Evolutionary conservation across 2,329 filamentous ascomycete genomes (phyloP), one percentile per base, ranked within the genome.

Genomic region (Aspergillus hiratsukae): DNA sequence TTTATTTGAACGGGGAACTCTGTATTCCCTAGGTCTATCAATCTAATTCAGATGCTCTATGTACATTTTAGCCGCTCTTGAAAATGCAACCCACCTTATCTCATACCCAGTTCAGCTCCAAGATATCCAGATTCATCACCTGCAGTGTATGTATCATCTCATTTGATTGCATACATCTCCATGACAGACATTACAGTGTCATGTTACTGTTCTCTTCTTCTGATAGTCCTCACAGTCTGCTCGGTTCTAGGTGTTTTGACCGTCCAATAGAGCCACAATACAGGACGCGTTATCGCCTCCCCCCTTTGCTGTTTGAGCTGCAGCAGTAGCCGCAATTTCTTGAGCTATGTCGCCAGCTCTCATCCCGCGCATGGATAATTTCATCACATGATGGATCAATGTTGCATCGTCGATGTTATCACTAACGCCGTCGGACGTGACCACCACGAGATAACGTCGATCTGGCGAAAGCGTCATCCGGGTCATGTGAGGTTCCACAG

Each of bases 221-320:
- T 35, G 31, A 35, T 3, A 6, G 31, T 35, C 14, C 14, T 17
- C 14, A 17, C 5, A 5, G 31, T 5, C 11, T 37, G 31, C 31
- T 37, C 31, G 14, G 31, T 27, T 23, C 43, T 46, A 66, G 14
- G 66, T 62, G 14, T 55, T 54, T 35, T 65, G 64, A 19, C 69
- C 69, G 49, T 72, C 69, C 21, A 73, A 40, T 52, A 73, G 62
- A 17, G 56, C 64, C 29, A 73, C 61, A 54, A 73, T 66, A 59
- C 68, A 73, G 0, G 70, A 68, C 14, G 64, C 58, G 63, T 73
- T 73, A 52, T 72, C 71, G 53, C 69, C 67, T 5, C 58, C 55
- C 9, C 54, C 52, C 21, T 53, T 56, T 48, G 52, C 61, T 17
- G 62, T 46, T 17, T 19, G 11, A 21, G 43, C 21, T 27, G 21